Evolutionary conservation across 1,284 basidiomycete species (phyloP), one percentile per base, ranked within the genome.

Genomic region (Cutaneotrichosporon mucoides): DNA sequence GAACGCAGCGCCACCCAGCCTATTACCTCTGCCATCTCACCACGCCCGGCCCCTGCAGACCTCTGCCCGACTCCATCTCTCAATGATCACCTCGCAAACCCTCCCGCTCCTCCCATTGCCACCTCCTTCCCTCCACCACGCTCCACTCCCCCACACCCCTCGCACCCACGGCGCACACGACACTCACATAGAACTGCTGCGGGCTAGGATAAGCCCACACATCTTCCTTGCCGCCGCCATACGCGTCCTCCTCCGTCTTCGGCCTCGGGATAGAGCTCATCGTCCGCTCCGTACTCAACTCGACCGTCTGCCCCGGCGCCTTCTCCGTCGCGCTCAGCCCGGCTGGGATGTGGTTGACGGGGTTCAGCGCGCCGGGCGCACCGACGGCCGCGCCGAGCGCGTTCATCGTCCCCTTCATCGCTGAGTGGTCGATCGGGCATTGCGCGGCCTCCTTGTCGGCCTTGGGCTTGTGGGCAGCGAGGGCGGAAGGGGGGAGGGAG

Each of bases 171-270:
- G 24, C n/a, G n/a, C 15, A 16, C 8, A 33, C n/a, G 10, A 11
- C 8, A 47, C 45, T 47, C 24, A 47, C 45, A 79, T 99, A 95
- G 76, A 99, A 99, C 76, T 99, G 95, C 79, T 99, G 94, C 2
- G 95, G 92, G 5, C 90, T 94, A 1, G 96, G 96, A 78, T 99
- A 99, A 72, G 97, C 94, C 96, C 96, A 99, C 51, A 69, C 66
- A 16, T 79, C 78, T 11, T 73, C 35, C 11, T 24, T 36, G n/a
- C 54, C 61, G 12, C 64, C 67, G 33, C 62, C 66, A 75, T 83
- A 50, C 63, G 77, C 56, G 15, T 69, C 69, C 11, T 64, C 68
- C 13, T 60, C 65, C 12, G 66, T 72, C 6, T 75, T 70, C 53
- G 89, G 84, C 42, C 93, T 86, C 2, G 92, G 92, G 70, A 99